Evolutionary conservation across 108 stramenopile species (phyloP), one percentile per base, ranked within the genome.

Genomic region (Skeletonema marinoi): DNA sequence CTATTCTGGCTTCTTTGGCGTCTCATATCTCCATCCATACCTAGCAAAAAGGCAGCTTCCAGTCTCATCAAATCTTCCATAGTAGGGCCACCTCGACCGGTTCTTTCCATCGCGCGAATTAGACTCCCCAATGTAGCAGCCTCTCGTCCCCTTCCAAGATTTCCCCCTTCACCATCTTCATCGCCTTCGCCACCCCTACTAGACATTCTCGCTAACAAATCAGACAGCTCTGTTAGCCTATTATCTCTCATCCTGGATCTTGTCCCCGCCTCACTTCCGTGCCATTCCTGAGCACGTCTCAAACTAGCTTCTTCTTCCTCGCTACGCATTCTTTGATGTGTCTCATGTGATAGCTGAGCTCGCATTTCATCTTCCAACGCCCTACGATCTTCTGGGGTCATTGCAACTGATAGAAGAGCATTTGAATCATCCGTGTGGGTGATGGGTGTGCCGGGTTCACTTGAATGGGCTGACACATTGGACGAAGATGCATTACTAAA

Each of bases 61-160:
- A 92, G 42, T n/a, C 88, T 87, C 41, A 86, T 81, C 70, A 91
- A 64, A 73, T 90, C 88, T 76, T 94, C 93, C 65, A 91, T 68
- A 54, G 74, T 75, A 7, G 68, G 19, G 21, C 85, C 75, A 64
- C 59, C 77, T 68, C 38, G 65, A 35, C 58, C 82, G 85, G 33
- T 78, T 74, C 3, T 83, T 78, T 87, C 71, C 78, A 73, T 46
- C 12, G 80, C 77, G 33, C 71, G 76, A 11, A 70, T 13, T 3
- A 78, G 30, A 25, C 71, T 58, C n/a, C 77, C 42, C 36, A 65
- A 62, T 9, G 33, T 62, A 19, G 29, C 60, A 38, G 13, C 63
- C 60, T 14, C 76, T 48, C 29, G 25, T 19, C 31, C 62, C 69
- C 8, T 29, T 35, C 11, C 19, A 64, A 41, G 2, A 13, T 6